phyloP scores from a whole-genome alignment of 2,329 filamentous ascomycete species.

The Davidsoniella virescens region DNA sequence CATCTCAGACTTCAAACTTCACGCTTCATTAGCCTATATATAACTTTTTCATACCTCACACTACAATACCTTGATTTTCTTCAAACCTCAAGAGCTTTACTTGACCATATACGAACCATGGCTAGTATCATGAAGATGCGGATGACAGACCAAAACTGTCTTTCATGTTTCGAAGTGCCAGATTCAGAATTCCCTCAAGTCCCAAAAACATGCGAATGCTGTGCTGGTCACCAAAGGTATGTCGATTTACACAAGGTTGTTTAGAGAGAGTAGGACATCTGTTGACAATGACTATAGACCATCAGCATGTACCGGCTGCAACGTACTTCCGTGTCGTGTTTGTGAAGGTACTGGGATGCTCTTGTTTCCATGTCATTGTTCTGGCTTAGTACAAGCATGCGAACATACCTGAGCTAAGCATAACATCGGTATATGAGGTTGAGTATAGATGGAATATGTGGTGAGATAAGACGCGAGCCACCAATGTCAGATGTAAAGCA shows the following conservation, averaged over 20 bases:
- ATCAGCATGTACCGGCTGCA: neutral
- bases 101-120: neutral
- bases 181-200: neutral
- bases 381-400: neutral
- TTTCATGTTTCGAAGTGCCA: constrained; percentile 3
- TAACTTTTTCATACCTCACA: neutral
- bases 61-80: neutral
- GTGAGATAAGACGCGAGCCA: neutral
- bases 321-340: neutral
- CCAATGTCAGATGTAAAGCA: neutral
- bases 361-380: constrained; percentile 1
- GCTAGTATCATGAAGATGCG: neutral
- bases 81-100: too few relatives aligned
- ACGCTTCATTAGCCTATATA: neutral
- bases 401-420: neutral
- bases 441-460: too few relatives aligned
- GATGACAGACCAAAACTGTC: neutral
- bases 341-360: constrained; percentile 2
- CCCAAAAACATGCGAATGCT: constrained; percentile 6
- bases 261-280: neutral
- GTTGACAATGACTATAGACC: neutral
- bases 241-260: neutral
- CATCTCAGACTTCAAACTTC: neutral
- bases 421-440: too few relatives aligned
- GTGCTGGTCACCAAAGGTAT: constrained; percentile 5